Conservation (phyloP, 1,284 basidiomycete species). For the Erythrobasidium hasegawianum region DNA sequence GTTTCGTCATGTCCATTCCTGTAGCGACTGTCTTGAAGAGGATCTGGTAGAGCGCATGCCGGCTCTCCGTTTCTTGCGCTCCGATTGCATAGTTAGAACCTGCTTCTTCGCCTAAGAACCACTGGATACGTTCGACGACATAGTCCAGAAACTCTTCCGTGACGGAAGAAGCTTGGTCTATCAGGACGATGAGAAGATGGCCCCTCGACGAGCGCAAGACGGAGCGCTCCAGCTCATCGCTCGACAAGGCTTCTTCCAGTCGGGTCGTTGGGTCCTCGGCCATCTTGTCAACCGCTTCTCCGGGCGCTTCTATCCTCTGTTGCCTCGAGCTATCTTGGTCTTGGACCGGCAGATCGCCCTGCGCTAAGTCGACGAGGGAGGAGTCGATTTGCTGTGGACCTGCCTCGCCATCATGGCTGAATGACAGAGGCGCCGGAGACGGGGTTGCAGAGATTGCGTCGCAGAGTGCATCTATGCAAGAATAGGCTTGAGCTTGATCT, state of each 20-base stretch:
- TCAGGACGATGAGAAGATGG: constrained; percentile 39
- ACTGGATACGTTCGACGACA: constrained; percentile 33
- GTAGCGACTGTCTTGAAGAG: constrained; percentile 39
- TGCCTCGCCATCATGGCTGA: neutral
- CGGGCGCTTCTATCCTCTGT: neutral
- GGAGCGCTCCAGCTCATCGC: constrained; percentile 27
- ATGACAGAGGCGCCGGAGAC: neutral
- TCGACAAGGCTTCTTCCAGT: constrained; percentile 9
- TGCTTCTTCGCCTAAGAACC: constrained; percentile 33
- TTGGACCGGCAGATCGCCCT: neutral
- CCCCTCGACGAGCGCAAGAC: constrained; percentile 36
- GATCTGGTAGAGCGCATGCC: constrained; percentile 36
- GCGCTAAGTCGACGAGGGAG: neutral
- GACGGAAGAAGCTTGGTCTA: constrained; percentile 39
- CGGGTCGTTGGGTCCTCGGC: neutral
- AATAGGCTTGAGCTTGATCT: constrained; percentile 39
- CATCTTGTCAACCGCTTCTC: neutral
- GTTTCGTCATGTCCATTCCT: constrained; percentile 43
- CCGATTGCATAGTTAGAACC: neutral
- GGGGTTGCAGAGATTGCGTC: constrained; percentile 20
- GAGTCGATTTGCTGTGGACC: neutral
- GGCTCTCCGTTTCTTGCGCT: neutral
- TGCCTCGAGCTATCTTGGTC: neutral
- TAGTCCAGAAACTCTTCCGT: constrained; percentile 33
- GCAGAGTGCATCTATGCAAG: constrained; percentile 37